Evolutionary conservation across 2,329 filamentous ascomycete species (phyloP).

Genomic region (Cordyceps cicadae): DNA sequence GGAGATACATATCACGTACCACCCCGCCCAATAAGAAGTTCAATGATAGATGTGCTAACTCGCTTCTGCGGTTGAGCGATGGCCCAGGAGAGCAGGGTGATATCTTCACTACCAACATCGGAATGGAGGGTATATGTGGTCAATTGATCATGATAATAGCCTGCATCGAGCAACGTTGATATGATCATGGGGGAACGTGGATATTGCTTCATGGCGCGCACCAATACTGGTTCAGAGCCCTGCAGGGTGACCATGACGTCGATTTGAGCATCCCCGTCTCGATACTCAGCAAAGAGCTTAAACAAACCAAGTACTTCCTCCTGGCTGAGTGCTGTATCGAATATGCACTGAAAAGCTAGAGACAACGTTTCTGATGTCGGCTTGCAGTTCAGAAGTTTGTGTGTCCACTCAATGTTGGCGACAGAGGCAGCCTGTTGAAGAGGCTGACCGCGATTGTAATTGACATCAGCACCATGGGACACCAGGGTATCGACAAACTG

Average conservation of each 20-base stretch:
- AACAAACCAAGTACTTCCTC: conserved; percentile 43
- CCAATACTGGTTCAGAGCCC: conserved; percentile 38
- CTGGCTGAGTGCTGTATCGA: conserved; percentile 42
- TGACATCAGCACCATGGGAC: conserved; percentile 35
- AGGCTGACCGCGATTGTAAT: conserved; percentile 45
- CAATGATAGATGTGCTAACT: conserved; percentile 50
- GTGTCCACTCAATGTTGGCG: conserved; percentile 41
- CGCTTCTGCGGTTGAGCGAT: conserved; percentile 55
- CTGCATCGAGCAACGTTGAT: conserved; percentile 44
- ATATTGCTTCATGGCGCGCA: conserved; percentile 45
- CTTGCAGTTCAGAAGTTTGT: conserved; percentile 39
- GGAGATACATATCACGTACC: conserved; percentile 22
- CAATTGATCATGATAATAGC: conserved; percentile 52
- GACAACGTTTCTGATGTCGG: conserved; percentile 43
- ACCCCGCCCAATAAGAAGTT: conserved; percentile 42
- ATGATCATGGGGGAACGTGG: conserved; percentile 47
- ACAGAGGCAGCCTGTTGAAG: conserved; percentile 45
- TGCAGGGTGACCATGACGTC: conserved; percentile 40
- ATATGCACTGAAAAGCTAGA: conserved; percentile 47
- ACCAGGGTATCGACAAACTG: conserved; percentile 36
- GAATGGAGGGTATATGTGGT: conserved; percentile 35
- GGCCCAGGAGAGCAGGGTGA: conserved; percentile 53
- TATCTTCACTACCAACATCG: conserved; percentile 42
- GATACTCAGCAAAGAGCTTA: conserved; percentile 41
- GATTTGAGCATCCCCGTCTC: conserved; percentile 38